Evolutionary conservation across 2,329 filamentous ascomycete genomes (phyloP).

Genomic region (Colletotrichum tofieldiae): DNA sequence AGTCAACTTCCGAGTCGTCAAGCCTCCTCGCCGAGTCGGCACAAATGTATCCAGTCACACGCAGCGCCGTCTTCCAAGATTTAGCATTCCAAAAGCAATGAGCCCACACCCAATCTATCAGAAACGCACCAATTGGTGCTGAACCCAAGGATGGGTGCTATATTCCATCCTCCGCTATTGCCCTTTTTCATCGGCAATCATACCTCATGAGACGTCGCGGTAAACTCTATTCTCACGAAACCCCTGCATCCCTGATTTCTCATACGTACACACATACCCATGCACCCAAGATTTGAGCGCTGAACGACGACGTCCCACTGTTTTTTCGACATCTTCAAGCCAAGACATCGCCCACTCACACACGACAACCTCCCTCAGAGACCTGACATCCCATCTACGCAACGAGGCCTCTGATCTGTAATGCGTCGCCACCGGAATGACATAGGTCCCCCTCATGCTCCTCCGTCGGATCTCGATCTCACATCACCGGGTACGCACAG

Average conservation of each 20-base stretch:
- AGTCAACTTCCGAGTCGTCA: too few relatives aligned
- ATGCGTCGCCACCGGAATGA: slow-evolving; percentile 19
- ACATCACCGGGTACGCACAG: too few relatives aligned
- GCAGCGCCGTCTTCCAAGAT: neutral
- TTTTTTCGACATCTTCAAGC: neutral
- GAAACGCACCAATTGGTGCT: slow-evolving; percentile 7
- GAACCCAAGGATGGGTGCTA: neutral
- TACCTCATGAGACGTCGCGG: slow-evolving; percentile 41
- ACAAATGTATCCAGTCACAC: neutral
- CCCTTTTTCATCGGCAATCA: slow-evolving; percentile 29
- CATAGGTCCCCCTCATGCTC: neutral
- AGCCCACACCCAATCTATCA: neutral
- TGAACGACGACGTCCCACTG: neutral
- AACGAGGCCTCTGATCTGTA: slow-evolving; percentile 9
- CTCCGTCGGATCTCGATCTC: neutral
- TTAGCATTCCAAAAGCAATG: neutral
- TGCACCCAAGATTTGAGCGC: neutral
- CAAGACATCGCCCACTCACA: slow-evolving; percentile 16
- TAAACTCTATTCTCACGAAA: slow-evolving; percentile 14
- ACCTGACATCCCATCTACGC: neutral
- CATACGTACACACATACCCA: neutral
- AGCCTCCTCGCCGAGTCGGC: neutral
- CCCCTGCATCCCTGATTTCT: slow-evolving; percentile 20
- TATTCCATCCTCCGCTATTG: slow-evolving; percentile 17
- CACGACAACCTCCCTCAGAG: neutral